Evolutionary conservation across 139 green algal species (phyloP).

Genomic region (Coelastrella sp.): DNA sequence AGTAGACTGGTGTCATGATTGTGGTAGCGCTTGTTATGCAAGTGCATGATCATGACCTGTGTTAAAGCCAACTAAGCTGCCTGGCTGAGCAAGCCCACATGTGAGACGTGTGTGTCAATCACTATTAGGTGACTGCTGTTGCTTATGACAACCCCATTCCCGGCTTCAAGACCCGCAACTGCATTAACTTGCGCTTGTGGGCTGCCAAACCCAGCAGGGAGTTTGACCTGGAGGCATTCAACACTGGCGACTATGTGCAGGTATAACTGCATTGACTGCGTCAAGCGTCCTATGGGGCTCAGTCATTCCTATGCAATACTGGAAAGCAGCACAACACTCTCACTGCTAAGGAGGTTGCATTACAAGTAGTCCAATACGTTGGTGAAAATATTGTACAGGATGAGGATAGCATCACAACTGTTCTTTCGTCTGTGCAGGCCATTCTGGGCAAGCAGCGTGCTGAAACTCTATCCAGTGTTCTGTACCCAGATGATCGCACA

Average conservation of each 20-base stretch:
- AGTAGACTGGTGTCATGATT: too few species aligned
- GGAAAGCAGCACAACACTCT: too few species aligned
- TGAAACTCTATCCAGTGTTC: conserved; percentile 95
- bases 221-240: conserved; percentile 99
- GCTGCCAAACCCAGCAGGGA: conserved; percentile 90
- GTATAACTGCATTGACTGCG: neutral
- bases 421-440: conserved; percentile 55
- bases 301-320: too few species aligned
- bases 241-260: conserved; percentile 86
- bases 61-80: too few species aligned
- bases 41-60: too few species aligned
- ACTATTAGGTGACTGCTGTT: conserved; percentile 86
- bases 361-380: too few species aligned
- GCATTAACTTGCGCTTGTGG: conserved; percentile 99
- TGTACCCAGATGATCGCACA: conserved; percentile 98
- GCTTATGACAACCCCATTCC: conserved; percentile 99
- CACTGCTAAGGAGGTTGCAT: neutral
- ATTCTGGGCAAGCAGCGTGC: conserved; percentile 97
- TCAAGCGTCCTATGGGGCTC: too few species aligned
- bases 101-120: neutral
- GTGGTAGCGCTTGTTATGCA: too few species aligned
- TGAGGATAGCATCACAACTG: neutral
- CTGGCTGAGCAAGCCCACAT: too few species aligned
- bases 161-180: conserved; percentile 97
- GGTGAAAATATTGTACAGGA: too few species aligned